Percentiles rank a stretch among this genome's conserved stretches.
These are phyloP conservation scores for Udeniomyces megalosporus DNA, from an alignment of 768 basidiomycete genomes.

Conservation along the genomic window DNA sequence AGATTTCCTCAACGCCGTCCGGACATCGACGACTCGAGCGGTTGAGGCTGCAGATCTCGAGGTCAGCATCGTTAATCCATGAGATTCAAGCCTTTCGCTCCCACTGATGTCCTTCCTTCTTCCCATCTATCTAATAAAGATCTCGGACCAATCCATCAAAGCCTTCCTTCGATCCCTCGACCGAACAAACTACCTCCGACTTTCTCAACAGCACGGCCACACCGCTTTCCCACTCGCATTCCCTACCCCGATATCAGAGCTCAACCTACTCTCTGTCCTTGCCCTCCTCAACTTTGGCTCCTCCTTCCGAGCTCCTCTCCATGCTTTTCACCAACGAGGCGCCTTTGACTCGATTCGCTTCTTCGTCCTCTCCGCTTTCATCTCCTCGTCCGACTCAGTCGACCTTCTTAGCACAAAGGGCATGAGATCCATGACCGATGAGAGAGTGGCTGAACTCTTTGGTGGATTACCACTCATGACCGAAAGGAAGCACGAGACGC, in stretches of 20 bases:
- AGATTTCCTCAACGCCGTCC: conserved; percentile 1
- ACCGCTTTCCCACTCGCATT: conserved; percentile 59
- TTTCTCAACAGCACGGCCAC: conserved; percentile 51
- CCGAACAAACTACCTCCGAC: conserved; percentile 46
- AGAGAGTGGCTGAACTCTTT: conserved; percentile 57
- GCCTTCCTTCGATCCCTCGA: conserved; percentile 48
- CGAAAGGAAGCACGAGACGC: conserved; percentile 51
- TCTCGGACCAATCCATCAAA: conserved; percentile 42
- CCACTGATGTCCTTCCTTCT: not conserved
- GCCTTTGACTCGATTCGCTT: conserved; percentile 71
- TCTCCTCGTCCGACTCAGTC: conserved; percentile 37
- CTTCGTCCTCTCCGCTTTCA: conserved; percentile 53
- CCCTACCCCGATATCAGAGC: conserved; percentile 50
- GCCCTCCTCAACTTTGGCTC: conserved; percentile 70
- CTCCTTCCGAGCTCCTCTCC: conserved; percentile 59
- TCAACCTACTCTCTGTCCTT: conserved; percentile 64
- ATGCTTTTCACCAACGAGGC: conserved; percentile 54
- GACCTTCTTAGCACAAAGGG: conserved; percentile 53
- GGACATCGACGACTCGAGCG: not conserved
- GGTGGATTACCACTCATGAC: conserved; percentile 45
- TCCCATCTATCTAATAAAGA: conserved; percentile 31
- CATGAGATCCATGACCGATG: conserved; percentile 39
- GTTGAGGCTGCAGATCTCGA: not conserved
- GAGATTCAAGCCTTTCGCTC: not conserved
- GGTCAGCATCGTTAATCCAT: no score